Evolutionary conservation across 768 basidiomycete genomes (phyloP), one percentile per base, ranked within the genome.

Genomic region (Lactarius sanguifluus): DNA sequence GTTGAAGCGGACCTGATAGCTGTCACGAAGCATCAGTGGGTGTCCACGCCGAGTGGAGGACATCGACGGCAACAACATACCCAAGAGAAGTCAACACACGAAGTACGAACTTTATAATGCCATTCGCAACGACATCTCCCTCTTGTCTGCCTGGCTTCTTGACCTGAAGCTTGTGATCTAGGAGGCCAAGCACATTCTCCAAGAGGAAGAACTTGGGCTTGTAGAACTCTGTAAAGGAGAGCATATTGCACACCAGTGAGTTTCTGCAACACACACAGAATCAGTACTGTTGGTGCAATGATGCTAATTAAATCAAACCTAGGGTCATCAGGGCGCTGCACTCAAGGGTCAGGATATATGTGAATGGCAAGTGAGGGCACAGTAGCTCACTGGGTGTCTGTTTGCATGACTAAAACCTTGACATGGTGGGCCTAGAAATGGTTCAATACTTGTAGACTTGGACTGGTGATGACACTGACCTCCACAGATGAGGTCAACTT

Each of bases 401-500:
- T 91, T 92, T 65, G 86, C 86, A 0, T 76, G 71, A 66, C 86
- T 87, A 70, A 90, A 92, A 3, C 86, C 83, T 69, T 91, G 91
- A 71, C 90, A 92, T 15, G 90, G 90, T 4, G 90, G 89, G 3
- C 90, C 90, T 90, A 64, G 8, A 68, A 34, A 16, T 20, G 5
- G 18, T 4, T 59, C 57, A 32, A 38, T 41, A 9, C 28, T 6
- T 34, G 50, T 40, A 34, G 6, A 3, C 8, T 25, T 13, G 12
- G 36, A 38, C 2, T 12, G 36, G 3, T 5, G 30, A 20, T 13
- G n/a, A 25, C 1, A 75, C 82, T 57, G 76, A 87, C 89, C 88
- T 65, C 90, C 89, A 74, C 82, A 89, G n/a, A 92, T 84, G 62
- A 92, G 83, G 69, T 90, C 88, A 3, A 90, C 82, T 16, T 85